phyloP scores from a whole-genome alignment of 371 early-diverging fungal species.

The Apophysomyces trapeziformis region DNA sequence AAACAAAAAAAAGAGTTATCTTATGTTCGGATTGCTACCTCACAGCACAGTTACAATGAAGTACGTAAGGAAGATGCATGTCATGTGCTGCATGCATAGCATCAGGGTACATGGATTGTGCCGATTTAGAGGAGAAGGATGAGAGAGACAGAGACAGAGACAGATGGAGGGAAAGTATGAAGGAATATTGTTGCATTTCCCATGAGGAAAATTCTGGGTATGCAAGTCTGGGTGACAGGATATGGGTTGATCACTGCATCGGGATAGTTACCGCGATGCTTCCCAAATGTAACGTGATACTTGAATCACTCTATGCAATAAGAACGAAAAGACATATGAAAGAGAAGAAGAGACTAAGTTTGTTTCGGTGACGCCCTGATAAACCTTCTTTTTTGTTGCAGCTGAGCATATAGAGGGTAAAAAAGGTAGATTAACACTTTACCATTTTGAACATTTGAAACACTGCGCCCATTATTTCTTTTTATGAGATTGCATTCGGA shows the following conservation, averaged over 20 bases:
- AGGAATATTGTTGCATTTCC: background rate
- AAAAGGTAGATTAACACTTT: background rate
- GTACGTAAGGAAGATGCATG: background rate
- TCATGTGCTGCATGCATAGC: conserved; percentile 1
- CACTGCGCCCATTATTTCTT: conserved; percentile 3
- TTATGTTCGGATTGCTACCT: background rate
- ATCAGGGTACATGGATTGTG: background rate
- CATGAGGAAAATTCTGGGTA: background rate
- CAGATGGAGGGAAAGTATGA: background rate
- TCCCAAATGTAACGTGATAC: conserved; percentile 8
- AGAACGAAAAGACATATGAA: conserved; percentile 2
- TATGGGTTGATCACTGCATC: conserved; percentile 5
- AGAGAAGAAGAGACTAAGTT: background rate
- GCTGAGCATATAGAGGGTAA: conserved; percentile 2
- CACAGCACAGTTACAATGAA: background rate
- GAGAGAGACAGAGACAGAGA: background rate
- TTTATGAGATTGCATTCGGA: conserved; percentile 5
- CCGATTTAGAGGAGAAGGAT: too few species aligned
- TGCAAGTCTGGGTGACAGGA: conserved; percentile 6
- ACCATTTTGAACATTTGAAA: conserved; percentile 8
- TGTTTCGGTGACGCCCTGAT: conserved; percentile 9
- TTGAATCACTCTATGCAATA: conserved; percentile 7
- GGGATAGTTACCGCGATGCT: conserved; percentile 3
- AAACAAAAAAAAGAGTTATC: background rate
- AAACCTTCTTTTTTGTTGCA: background rate